A percentile compares a stretch with the other conserved stretches of the same genome.
phyloP scores from a whole-genome alignment of 306 rosid genomes.

The Pueraria montana region DNA sequence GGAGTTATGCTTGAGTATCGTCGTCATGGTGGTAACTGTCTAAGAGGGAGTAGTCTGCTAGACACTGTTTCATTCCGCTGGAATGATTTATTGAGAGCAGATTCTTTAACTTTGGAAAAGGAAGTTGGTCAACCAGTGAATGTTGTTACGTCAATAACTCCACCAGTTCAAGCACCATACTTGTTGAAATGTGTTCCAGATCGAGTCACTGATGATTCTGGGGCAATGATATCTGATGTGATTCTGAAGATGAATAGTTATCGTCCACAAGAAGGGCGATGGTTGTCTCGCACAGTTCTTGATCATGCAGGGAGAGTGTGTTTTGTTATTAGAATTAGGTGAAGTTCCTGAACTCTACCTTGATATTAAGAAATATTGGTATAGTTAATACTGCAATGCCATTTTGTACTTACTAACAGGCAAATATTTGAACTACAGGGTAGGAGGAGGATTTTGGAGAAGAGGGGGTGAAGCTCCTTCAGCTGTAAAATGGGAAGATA shows the following conservation, averaged over 20 bases:
- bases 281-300: constrained; percentile 94
- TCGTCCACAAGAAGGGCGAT: constrained; percentile 97
- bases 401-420: constrained; percentile 8
- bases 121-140: constrained; percentile 65
- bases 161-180: constrained; percentile 93
- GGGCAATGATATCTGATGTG: constrained; percentile 89
- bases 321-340: constrained; percentile 88
- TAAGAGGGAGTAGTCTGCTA: constrained; percentile 65
- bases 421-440: constrained; percentile 60
- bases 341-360: constrained; percentile 30
- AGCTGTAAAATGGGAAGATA: constrained; percentile 86
- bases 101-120: constrained; percentile 68
- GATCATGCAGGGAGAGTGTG: constrained; percentile 98
- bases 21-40: constrained; percentile 64
- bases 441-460: constrained; percentile 96
- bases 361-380: background rate
- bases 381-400: constrained; percentile 14
- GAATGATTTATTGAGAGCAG: constrained; percentile 87
- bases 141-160: constrained; percentile 73
- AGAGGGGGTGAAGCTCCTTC: constrained; percentile 89
- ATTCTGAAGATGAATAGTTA: constrained; percentile 83
- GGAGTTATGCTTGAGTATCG: constrained; percentile 72
- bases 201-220: constrained; percentile 87
- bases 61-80: constrained; percentile 63
- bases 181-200: constrained; percentile 94